These are phyloP conservation scores for Dipodascopsis uninucleata DNA, from an alignment of 805 yeast species.

Conservation along the genomic window DNA sequence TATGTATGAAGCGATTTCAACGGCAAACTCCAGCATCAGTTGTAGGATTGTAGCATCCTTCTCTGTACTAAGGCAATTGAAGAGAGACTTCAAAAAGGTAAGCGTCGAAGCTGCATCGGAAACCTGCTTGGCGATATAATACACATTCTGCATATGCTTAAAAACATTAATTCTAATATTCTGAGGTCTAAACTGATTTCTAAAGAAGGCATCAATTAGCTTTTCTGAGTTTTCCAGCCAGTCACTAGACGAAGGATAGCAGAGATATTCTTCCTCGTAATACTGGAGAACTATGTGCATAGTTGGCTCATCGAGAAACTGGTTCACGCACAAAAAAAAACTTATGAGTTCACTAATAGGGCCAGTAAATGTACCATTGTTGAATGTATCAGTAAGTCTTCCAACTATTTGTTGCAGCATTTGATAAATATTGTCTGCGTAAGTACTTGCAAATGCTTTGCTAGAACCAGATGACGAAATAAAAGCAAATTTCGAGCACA, in stretches of 20 bases:
- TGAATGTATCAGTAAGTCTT: constrained; percentile 38
- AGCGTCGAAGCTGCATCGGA: constrained; percentile 37
- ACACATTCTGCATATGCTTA: constrained; percentile 39
- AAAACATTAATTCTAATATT: constrained; percentile 29
- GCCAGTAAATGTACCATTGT: constrained; percentile 40
- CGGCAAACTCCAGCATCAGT: constrained; percentile 30
- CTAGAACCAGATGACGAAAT: neutral
- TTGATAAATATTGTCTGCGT: constrained; percentile 27
- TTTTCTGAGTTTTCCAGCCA: constrained; percentile 51
- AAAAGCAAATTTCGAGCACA: constrained; percentile 1
- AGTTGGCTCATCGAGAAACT: constrained; percentile 39
- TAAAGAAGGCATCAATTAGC: constrained; percentile 47
- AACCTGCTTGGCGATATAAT: constrained; percentile 38
- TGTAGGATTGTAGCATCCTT: constrained; percentile 37
- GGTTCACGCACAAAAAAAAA: constrained; percentile 42
- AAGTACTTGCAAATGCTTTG: constrained; percentile 1
- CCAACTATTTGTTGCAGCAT: constrained; percentile 24
- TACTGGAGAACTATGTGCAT: constrained; percentile 47
- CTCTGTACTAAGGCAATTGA: no score
- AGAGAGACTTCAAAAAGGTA: no score
- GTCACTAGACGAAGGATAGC: constrained; percentile 49
- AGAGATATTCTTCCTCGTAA: constrained; percentile 48
- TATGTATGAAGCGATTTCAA: constrained; percentile 29
- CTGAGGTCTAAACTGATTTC: constrained; percentile 30
- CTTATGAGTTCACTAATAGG: constrained; percentile 44